Evolutionary conservation across 1,139 yeast species (phyloP), one percentile per base, ranked within the genome.

Genomic region (Hanseniaspora sp.): DNA sequence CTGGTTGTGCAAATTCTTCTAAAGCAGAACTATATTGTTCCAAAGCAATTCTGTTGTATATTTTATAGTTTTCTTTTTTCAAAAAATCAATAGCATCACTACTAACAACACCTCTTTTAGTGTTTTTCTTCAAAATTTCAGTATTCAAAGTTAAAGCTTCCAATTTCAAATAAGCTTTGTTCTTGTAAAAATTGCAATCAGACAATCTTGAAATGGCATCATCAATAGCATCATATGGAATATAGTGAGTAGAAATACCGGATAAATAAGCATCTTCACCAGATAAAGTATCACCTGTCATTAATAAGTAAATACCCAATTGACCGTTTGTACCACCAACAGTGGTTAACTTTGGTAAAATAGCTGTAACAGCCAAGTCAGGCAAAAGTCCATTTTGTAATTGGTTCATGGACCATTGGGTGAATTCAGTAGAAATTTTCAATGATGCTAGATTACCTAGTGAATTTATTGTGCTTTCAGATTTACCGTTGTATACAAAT

Each of bases 371-470:
- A 45, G 97, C 98, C 9, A 92, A 97, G 67, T 92, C 99, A 9
- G 96, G 95, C 72, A 86, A 86, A 68, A 90, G 87, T 0, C 99
- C 99, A 67, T 94, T 92, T 63, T 86, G 92, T 76, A 94, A 84
- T 69, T 92, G 98, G 6, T 98, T 98, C 98, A 92, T 94, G 58
- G 97, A 95, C 70, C 90, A 78, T 65, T 82, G 77, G 18, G 97
- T 90, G 63, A 78, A 78, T 64, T 92, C 97, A 40, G 96, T 86
- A 12, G 94, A 95, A 49, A 92, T 74, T 65, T 98, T 79, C 74
- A 90, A 90, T 2, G 96, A 95, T n/a, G 90, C 85, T 69, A 94
- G 97, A 45, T 86, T 83, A 0, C 92, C 76, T 55, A 92, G 73
- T 3, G 52, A 34, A 15, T 41, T 48, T 8, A 39, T 40, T 11